Evolutionary conservation across 352 stramenopile genomes (phyloP).

Genomic region (Phytophthora vignae): DNA sequence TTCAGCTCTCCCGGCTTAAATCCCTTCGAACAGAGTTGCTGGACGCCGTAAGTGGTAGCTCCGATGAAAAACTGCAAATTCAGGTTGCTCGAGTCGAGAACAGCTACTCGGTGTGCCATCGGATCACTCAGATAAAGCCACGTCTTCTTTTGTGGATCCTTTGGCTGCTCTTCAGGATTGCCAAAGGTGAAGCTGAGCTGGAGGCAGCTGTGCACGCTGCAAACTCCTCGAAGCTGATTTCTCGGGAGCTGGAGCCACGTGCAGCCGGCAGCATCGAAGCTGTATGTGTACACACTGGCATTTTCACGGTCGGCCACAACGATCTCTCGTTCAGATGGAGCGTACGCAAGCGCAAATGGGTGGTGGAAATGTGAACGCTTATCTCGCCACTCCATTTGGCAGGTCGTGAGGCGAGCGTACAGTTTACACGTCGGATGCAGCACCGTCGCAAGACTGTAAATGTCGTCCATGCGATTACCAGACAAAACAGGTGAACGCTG

Average conservation of each 20-base stretch:
- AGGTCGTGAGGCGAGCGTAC: constrained; percentile 49
- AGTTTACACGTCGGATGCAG: constrained; percentile 51
- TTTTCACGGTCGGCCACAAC: constrained; percentile 67
- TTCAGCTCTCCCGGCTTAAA: constrained; percentile 62
- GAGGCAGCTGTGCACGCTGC: constrained; percentile 44
- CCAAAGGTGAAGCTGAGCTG: constrained; percentile 25
- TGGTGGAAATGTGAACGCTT: constrained; percentile 56
- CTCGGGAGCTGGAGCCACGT: constrained; percentile 44
- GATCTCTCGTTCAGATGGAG: constrained; percentile 45
- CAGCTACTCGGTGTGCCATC: constrained; percentile 58
- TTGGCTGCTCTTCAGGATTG: constrained; percentile 11
- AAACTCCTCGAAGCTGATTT: constrained; percentile 24
- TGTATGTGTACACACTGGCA: constrained; percentile 55
- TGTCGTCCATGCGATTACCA: constrained; percentile 33
- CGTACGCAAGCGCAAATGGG: constrained; percentile 46
- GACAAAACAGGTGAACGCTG: constrained; percentile 27
- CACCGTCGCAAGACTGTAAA: constrained; percentile 47
- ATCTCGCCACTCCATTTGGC: constrained; percentile 38
- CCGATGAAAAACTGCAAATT: constrained; percentile 57
- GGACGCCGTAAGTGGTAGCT: constrained; percentile 62
- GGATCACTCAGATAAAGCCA: constrained; percentile 64
- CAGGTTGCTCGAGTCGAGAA: constrained; percentile 34
- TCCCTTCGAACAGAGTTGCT: constrained; percentile 54
- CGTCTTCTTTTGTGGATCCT: constrained; percentile 6
- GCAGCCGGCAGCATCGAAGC: constrained; percentile 51